Base-by-base conservation (phyloP, 345 rosid genomes). In the Eucalyptus erythrocorys region DNA sequence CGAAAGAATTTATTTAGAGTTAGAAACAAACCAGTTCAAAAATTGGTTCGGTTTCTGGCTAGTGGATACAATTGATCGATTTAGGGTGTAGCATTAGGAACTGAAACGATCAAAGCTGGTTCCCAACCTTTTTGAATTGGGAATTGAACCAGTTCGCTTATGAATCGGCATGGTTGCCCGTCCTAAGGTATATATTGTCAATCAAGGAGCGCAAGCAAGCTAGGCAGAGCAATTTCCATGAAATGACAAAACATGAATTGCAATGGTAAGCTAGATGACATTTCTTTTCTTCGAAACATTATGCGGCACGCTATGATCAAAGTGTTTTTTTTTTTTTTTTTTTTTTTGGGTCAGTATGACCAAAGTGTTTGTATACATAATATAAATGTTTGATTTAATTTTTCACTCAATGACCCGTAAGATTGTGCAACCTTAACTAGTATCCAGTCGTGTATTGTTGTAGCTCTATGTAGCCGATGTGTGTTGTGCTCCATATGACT, bases 221-320 rank as follows among this genome's bases (percentile, higher is more conserved):
- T 14, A n/a, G 0, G 37, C 15, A 0, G 3, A 64, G 37, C 19
- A 3, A 5, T 64, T 64, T 64, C 19, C 32, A 27, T 12, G 66
- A 27, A 59, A 27, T 16, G 79, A 13, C 79, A 66, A 32, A 42
- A 15, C 79, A 16, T 15, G 40, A n/a, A 64, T 64, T 13, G 66
- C 14, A 27, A 30, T 11, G 1, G 14, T 59, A 27, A 59, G n/a
- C 32, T 11, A 5, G 32, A 59, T 59, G 9, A 13, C 5, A 0
- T 64, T 4, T 64, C 37, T n/a, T 13, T n/a, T 64, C 15, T 66
- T 8, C 3, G 1, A 66, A 64, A n/a, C 71, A 14, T 14, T 64
- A n/a, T 7, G 19, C 0, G 3, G 15, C 10, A 4, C 2, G 1
- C 10, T 30, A 64, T 16, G 37, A 64, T 9, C 37, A 13, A 64